These are phyloP conservation scores for Coemansia javaensis DNA, from an alignment of 192 early-diverging fungal species.

Conservation along the genomic window DNA sequence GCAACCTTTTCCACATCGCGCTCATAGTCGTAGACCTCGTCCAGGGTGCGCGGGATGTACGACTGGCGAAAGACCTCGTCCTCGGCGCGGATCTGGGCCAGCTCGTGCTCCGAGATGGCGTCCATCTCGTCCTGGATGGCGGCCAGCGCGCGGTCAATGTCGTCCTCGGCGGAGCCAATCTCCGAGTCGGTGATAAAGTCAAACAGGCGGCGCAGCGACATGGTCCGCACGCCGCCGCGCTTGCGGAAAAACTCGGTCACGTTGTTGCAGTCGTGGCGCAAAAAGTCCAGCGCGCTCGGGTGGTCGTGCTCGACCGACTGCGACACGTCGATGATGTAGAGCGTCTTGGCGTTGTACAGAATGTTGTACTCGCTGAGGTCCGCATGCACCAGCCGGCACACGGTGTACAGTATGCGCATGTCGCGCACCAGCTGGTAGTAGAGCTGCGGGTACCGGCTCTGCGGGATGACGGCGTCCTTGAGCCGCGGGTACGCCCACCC, in stretches of 20 bases:
- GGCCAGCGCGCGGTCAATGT: constrained; percentile 66
- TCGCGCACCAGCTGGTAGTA: constrained; percentile 83
- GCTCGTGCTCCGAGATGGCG: constrained; percentile 41
- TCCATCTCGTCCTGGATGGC: constrained; percentile 53
- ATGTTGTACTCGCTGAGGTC: constrained; percentile 98
- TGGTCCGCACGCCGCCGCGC: constrained; percentile 61
- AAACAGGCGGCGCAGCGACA: constrained; percentile 82
- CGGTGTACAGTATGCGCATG: constrained; percentile 88
- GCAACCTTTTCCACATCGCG: constrained; percentile 71
- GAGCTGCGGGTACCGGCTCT: constrained; percentile 62
- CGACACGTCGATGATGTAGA: constrained; percentile 97
- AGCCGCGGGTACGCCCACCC: constrained; percentile 93
- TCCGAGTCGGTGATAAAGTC: constrained; percentile 72
- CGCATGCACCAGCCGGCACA: constrained; percentile 91
- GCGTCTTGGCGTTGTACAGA: constrained; percentile 71
- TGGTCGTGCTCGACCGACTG: constrained; percentile 99
- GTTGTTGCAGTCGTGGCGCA: constrained; percentile 92
- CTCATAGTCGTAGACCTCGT: constrained; percentile 86
- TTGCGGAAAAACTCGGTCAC: constrained; percentile 88
- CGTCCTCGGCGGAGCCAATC: constrained; percentile 58
- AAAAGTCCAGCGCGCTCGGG: constrained; percentile 91
- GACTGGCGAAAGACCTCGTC: constrained; percentile 89
- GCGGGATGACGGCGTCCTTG: constrained; percentile 86
- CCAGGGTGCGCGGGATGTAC: constrained; percentile 87
- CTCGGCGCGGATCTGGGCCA: constrained; percentile 57